phyloP scores from a whole-genome alignment of 2,329 filamentous ascomycete species.

The Thelonectria rubi region DNA sequence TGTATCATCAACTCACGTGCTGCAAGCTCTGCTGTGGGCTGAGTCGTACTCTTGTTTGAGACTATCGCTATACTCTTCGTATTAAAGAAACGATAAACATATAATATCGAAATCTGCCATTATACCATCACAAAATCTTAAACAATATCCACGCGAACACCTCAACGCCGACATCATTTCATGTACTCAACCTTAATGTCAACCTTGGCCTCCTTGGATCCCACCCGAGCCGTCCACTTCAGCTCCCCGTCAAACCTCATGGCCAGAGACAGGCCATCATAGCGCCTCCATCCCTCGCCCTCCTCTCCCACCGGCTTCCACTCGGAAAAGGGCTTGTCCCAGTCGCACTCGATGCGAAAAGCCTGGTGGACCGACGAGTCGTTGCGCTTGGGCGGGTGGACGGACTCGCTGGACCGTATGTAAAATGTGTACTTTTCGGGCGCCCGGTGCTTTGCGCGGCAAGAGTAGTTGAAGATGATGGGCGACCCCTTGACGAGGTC shows the following conservation, averaged over 20 bases:
- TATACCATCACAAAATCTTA: no score
- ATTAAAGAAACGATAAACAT: no score
- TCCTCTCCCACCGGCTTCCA: constrained; percentile 8
- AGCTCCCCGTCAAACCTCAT: constrained; percentile 16
- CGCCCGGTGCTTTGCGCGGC: background rate
- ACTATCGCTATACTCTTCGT: no score
- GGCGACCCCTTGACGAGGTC: constrained; percentile 2
- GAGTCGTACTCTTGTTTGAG: no score
- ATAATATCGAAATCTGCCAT: no score
- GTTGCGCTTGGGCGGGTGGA: constrained; percentile 7
- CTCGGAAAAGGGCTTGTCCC: constrained; percentile 15
- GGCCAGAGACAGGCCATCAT: constrained; percentile 8
- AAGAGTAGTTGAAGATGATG: background rate
- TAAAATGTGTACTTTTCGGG: constrained; percentile 7
- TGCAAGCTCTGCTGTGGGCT: no score
- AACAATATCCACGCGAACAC: no score
- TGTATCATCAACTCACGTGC: no score
- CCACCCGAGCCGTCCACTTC: constrained; percentile 15
- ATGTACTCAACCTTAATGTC: background rate
- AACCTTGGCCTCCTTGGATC: constrained; percentile 4
- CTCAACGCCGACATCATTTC: no score
- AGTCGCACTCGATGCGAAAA: constrained; percentile 18
- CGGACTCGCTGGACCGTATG: constrained; percentile 4
- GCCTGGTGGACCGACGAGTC: background rate
- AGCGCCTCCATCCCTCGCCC: constrained; percentile 7